Evolutionary conservation across 441 rosid species (phyloP).

Genomic region (Sinapis alba): DNA sequence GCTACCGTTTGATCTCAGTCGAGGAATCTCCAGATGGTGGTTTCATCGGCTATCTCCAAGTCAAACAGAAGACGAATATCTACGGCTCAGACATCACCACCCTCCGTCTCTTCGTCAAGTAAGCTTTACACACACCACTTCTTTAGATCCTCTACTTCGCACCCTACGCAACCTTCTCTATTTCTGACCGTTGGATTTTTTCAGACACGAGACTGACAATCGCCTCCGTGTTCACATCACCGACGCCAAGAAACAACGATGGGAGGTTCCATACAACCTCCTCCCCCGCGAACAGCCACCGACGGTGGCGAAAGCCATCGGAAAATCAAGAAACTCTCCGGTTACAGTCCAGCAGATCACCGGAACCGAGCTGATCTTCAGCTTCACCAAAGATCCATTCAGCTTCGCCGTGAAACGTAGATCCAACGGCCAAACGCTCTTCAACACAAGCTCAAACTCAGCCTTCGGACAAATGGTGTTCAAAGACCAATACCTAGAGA

Average conservation of each 20-base stretch:
- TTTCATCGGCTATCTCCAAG: slow-evolving; percentile 72
- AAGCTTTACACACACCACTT: slow-evolving; percentile 8
- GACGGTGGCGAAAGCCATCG: slow-evolving; percentile 44
- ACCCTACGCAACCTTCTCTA: not conserved
- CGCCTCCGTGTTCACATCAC: slow-evolving; percentile 86
- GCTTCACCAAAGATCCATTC: slow-evolving; percentile 77
- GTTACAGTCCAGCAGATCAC: slow-evolving; percentile 52
- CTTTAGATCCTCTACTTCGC: not conserved
- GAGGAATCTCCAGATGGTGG: slow-evolving; percentile 82
- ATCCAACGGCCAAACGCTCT: slow-evolving; percentile 78
- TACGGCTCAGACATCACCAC: slow-evolving; percentile 80
- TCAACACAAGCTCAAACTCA: slow-evolving; percentile 49
- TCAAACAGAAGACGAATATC: slow-evolving; percentile 66
- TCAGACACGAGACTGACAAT: slow-evolving; percentile 75
- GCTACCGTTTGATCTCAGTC: slow-evolving; percentile 81
- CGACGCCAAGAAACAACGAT: slow-evolving; percentile 77
- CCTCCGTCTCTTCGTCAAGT: slow-evolving; percentile 86
- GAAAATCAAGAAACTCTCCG: slow-evolving; percentile 42
- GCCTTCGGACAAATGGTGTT: slow-evolving; percentile 70
- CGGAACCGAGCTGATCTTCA: slow-evolving; percentile 65
- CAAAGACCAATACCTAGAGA: slow-evolving; percentile 93
- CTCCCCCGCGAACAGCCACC: slow-evolving; percentile 80
- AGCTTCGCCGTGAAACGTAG: slow-evolving; percentile 79
- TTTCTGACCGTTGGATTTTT: slow-evolving; percentile 31
- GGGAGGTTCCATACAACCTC: slow-evolving; percentile 94